Conservation (phyloP, 2,329 filamentous ascomycete species). For the Aspergillus pseudoglaucus region DNA sequence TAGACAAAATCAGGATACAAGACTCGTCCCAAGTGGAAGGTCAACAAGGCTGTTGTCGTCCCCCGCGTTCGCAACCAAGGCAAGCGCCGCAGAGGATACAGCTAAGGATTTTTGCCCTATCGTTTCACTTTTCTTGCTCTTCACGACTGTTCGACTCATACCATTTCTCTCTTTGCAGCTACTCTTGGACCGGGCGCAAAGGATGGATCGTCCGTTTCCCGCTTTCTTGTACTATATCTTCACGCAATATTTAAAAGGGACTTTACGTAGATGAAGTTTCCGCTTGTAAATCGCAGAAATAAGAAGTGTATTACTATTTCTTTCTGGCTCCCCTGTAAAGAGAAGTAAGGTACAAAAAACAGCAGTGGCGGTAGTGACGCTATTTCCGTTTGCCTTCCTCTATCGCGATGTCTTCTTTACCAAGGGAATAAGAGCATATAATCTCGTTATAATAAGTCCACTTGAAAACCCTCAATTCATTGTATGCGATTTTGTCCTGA, state of each 20-base stretch:
- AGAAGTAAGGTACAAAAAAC: no score
- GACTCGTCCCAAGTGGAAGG: constrained; percentile 79
- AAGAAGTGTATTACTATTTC: neutral
- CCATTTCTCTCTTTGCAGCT: constrained; percentile 1
- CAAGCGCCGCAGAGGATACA: constrained; percentile 68
- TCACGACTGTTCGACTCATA: neutral
- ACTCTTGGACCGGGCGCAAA: constrained; percentile 1
- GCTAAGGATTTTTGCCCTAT: constrained; percentile 21
- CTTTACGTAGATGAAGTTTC: no score
- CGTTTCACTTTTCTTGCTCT: constrained; percentile 3
- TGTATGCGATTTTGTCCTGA: neutral
- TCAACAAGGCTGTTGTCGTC: constrained; percentile 86
- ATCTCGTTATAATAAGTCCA: neutral
- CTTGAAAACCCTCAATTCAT: neutral
- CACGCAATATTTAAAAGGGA: neutral
- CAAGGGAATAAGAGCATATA: no score
- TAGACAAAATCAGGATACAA: constrained; percentile 65
- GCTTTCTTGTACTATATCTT: constrained; percentile 15
- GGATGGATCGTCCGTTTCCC: constrained; percentile 1
- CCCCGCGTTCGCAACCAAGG: constrained; percentile 83
- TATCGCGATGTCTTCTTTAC: no score
- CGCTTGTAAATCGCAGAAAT: no score
- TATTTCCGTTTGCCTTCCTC: no score
- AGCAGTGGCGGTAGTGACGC: no score
- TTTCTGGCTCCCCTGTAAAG: neutral